These are phyloP conservation scores for Aquilaria agallochum DNA, from an alignment of 441 rosid genomes.

Conservation along the genomic window DNA sequence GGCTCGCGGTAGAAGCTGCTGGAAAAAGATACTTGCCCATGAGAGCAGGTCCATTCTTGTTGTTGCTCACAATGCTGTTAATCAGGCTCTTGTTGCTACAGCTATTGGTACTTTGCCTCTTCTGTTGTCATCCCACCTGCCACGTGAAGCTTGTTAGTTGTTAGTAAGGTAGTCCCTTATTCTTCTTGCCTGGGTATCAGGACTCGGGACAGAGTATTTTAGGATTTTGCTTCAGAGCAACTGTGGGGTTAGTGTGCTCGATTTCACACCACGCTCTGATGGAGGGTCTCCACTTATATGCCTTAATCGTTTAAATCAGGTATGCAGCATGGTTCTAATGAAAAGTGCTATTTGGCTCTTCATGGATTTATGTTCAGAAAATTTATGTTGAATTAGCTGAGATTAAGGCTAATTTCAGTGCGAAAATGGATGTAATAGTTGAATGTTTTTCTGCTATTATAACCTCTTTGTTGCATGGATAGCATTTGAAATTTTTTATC, in stretches of 20 bases:
- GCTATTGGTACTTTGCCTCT: constrained; percentile 57
- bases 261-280: constrained; percentile 59
- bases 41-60: constrained; percentile 81
- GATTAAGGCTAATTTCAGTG: too few relatives aligned
- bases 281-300: constrained; percentile 65
- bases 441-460: too few relatives aligned
- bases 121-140: neutral
- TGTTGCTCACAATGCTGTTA: constrained; percentile 96
- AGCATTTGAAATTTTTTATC: too few relatives aligned
- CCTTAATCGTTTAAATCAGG: constrained; percentile 92
- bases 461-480: too few relatives aligned
- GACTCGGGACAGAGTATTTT: constrained; percentile 75
- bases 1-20: constrained; percentile 71
- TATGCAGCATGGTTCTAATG: constrained; percentile 7
- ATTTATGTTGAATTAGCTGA: too few relatives aligned
- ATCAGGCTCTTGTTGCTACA: constrained; percentile 86
- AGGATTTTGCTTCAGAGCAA: constrained; percentile 90
- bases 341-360: too few relatives aligned
- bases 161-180: neutral
- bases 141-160: neutral
- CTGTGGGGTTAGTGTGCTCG: constrained; percentile 90
- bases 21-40: constrained; percentile 65
- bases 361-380: too few relatives aligned
- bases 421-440: too few relatives aligned
- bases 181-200: constrained; percentile 30